These are phyloP conservation scores for Cystobasidium ongulense DNA, from an alignment of 768 basidiomycete species.

Conservation along the genomic window DNA sequence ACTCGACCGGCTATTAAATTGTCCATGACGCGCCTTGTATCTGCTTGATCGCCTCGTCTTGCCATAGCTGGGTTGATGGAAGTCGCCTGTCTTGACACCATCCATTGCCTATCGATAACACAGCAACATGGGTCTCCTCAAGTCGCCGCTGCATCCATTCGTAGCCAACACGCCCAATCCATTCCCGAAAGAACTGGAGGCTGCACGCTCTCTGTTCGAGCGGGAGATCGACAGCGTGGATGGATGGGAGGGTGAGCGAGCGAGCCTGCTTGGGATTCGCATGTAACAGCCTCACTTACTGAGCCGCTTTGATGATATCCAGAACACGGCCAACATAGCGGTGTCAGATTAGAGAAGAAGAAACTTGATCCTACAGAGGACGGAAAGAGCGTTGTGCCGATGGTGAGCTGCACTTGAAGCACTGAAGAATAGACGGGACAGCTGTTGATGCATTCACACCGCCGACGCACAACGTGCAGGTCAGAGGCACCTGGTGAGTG, in stretches of 20 bases:
- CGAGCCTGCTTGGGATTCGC: no score
- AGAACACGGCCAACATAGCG: constrained; percentile 7
- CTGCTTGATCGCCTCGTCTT: no score
- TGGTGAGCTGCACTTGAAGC: neutral
- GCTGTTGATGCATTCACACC: neutral
- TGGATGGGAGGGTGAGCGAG: constrained; percentile 25
- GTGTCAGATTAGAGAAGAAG: constrained; percentile 26
- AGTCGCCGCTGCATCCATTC: constrained; percentile 2
- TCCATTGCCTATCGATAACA: neutral
- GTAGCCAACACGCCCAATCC: constrained; percentile 8
- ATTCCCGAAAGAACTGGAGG: constrained; percentile 4
- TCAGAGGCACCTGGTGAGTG: constrained; percentile 19
- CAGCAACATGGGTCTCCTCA: neutral
- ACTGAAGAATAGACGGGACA: neutral
- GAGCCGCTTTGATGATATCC: neutral
- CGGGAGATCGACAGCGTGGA: constrained; percentile 14
- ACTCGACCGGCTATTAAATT: no score
- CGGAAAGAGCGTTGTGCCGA: neutral
- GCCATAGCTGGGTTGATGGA: no score
- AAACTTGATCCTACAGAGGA: neutral
- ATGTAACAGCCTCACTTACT: neutral
- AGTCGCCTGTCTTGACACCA: no score
- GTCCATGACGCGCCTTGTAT: no score
- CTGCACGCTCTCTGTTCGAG: neutral
- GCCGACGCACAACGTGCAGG: neutral